Percentiles rank a stretch among this genome's conserved stretches.
These are phyloP conservation scores for Boletus albobrunnescens DNA, from an alignment of 1,284 basidiomycete species.

Conservation along the genomic window DNA sequence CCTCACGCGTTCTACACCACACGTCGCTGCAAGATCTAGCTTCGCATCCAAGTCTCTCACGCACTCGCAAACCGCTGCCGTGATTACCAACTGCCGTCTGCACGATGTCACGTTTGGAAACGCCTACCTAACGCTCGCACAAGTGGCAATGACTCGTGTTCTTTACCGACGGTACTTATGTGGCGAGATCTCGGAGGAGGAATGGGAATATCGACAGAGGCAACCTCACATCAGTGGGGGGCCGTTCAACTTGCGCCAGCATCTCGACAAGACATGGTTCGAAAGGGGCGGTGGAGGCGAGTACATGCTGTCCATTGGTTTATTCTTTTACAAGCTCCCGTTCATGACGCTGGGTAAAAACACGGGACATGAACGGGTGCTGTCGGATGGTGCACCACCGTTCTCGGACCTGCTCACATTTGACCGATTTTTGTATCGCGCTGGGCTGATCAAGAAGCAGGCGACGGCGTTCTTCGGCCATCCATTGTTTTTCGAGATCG, in stretches of 20 bases:
- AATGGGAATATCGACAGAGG: slow-evolving; percentile 50
- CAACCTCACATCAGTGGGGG: slow-evolving; percentile 46
- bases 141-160: slow-evolving; percentile 51
- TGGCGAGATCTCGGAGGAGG: slow-evolving; percentile 45
- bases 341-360: slow-evolving; percentile 46
- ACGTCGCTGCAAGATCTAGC: slow-evolving; percentile 37
- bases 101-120: slow-evolving; percentile 49
- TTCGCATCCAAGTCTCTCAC: slow-evolving; percentile 26
- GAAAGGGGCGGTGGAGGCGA: slow-evolving; percentile 43
- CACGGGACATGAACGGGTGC: slow-evolving; percentile 1
- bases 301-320: slow-evolving; percentile 43
- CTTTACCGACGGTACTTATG: slow-evolving; percentile 45
- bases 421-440: slow-evolving; percentile 45
- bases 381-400: slow-evolving; percentile 38
- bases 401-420: slow-evolving; percentile 42
- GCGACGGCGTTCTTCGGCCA: slow-evolving; percentile 35
- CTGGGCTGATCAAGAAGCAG: slow-evolving; percentile 38
- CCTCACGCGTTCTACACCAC: slow-evolving; percentile 34
- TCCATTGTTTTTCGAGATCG: slow-evolving; percentile 50
- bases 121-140: slow-evolving; percentile 46
- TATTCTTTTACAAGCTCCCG: slow-evolving; percentile 44
- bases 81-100: slow-evolving; percentile 40
- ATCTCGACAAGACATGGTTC: slow-evolving; percentile 48
- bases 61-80: slow-evolving; percentile 21
- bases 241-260: slow-evolving; percentile 51